Evolutionary conservation across 2,329 filamentous ascomycete species (phyloP).

Genomic region (Pezicula radicicola): DNA sequence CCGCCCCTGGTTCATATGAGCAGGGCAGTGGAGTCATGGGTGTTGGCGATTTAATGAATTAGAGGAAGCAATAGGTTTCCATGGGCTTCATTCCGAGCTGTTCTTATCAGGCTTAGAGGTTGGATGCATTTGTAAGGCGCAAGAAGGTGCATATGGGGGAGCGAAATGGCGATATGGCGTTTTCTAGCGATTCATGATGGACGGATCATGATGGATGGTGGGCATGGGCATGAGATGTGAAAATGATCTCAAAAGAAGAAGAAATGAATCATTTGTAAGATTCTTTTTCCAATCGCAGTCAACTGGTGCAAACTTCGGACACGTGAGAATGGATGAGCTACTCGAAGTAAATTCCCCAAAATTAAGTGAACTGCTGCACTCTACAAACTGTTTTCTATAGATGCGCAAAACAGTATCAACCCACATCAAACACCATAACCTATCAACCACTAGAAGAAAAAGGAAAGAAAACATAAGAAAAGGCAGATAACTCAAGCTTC

Average conservation of each 20-base stretch:
- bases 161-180: slow-evolving; percentile 14
- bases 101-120: neutral
- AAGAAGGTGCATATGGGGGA: neutral
- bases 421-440: too few species aligned
- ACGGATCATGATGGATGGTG: neutral
- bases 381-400: too few species aligned
- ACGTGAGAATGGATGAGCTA: too few species aligned
- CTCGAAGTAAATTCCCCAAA: too few species aligned
- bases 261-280: neutral
- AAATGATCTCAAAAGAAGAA: neutral
- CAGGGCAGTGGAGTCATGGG: neutral
- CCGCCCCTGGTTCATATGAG: neutral
- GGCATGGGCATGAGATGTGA: slow-evolving; percentile 1
- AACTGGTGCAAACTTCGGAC: too few species aligned
- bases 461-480: too few species aligned
- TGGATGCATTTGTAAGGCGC: slow-evolving; percentile 17
- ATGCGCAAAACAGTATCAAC: too few species aligned
- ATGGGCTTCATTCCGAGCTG: neutral
- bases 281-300: neutral
- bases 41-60: slow-evolving; percentile 11
- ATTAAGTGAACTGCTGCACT: too few species aligned
- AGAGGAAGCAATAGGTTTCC: slow-evolving; percentile 1
- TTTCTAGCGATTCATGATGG: slow-evolving; percentile 10
- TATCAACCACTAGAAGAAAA: too few species aligned
- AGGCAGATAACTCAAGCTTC: slow-evolving; percentile 38